Evolutionary conservation across 495 filamentous ascomycete genomes (phyloP).

Genomic region (Choiromyces venosus): DNA sequence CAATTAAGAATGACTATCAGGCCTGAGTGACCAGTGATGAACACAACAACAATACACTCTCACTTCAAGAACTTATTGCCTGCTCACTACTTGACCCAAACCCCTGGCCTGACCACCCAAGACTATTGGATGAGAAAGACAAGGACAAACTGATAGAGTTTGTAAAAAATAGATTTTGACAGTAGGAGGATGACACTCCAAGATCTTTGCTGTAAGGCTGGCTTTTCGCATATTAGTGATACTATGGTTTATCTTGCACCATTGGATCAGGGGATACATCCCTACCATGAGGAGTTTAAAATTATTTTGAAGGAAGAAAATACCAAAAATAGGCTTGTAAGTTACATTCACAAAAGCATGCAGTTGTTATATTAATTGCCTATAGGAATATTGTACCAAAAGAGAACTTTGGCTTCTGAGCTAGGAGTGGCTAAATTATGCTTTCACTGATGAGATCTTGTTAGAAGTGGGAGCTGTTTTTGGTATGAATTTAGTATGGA

Average conservation of each 20-base stretch:
- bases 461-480: too few relatives aligned
- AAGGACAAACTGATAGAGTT: not conserved
- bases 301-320: too few relatives aligned
- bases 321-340: too few relatives aligned
- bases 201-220: not conserved
- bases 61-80: not conserved
- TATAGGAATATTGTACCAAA: too few relatives aligned
- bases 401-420: too few relatives aligned
- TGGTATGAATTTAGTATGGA: too few relatives aligned
- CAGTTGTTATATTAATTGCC: too few relatives aligned
- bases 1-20: not conserved
- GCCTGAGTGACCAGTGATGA: not conserved
- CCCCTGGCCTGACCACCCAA: not conserved
- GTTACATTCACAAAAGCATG: too few relatives aligned
- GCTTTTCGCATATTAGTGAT: not conserved
- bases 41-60: not conserved
- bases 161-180: not conserved
- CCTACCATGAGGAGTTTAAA: slow-evolving; percentile 8
- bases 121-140: not conserved
- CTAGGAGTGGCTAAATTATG: too few relatives aligned
- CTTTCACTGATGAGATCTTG: too few relatives aligned
- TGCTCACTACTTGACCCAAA: not conserved
- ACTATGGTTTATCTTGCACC: not conserved
- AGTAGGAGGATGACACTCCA: not conserved
- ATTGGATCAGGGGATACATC: not conserved